Evolutionary conservation across 2,329 filamentous ascomycete species (phyloP).

Genomic region (Phaeosphaeria sp.): DNA sequence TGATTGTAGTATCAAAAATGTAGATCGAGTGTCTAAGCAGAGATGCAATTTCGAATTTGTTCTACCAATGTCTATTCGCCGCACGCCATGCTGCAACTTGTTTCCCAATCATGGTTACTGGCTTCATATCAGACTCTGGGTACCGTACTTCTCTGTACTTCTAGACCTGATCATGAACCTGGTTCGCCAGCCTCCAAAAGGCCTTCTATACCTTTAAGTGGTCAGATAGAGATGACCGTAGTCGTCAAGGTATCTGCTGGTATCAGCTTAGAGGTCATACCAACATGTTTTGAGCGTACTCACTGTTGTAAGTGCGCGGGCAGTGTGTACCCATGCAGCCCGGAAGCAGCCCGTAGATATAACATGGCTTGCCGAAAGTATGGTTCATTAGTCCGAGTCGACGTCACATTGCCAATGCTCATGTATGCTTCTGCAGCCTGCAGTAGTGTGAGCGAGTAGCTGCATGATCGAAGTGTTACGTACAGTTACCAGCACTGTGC

Average conservation of each 20-base stretch:
- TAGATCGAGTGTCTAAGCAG: background rate
- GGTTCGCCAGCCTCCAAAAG: background rate
- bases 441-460: conserved; percentile 7
- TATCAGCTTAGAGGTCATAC: conserved; percentile 11
- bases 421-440: conserved; percentile 60
- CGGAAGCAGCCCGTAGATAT: conserved; percentile 54
- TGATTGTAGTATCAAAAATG: background rate
- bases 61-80: background rate
- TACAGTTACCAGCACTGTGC: conserved; percentile 55
- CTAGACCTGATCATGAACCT: background rate
- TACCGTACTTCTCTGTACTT: too few species aligned
- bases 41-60: background rate
- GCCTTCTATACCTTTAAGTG: background rate
- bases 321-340: conserved; percentile 52
- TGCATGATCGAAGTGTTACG: conserved; percentile 19
- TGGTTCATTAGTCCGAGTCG: conserved; percentile 51
- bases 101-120: background rate
- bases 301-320: conserved; percentile 57
- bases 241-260: conserved; percentile 52
- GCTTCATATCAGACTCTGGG: background rate
- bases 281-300: conserved; percentile 14
- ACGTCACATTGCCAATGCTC: conserved; percentile 60
- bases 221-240: conserved; percentile 43
- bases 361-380: conserved; percentile 56
- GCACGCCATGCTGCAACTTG: background rate